phyloP scores from a whole-genome alignment of 495 filamentous ascomycete species.

The Arthonia radiata region DNA sequence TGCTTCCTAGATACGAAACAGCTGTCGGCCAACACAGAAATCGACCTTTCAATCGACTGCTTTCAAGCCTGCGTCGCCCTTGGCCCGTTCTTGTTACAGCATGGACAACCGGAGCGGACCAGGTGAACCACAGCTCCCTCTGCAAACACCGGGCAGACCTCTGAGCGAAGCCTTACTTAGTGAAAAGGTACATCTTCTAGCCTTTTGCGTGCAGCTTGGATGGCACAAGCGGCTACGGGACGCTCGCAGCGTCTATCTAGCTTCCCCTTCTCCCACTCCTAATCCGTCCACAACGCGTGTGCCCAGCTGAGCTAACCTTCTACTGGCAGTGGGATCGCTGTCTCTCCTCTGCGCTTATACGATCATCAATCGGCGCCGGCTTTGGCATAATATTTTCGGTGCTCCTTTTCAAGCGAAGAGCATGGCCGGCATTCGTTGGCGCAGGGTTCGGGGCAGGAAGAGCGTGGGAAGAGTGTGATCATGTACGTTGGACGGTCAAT shows the following conservation, averaged over 20 bases:
- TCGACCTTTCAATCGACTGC: not conserved
- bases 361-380: conserved; percentile 73
- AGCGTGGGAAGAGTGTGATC: conserved; percentile 82
- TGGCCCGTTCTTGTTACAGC: conserved; percentile 8
- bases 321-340: conserved; percentile 75
- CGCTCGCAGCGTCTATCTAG: conserved; percentile 3
- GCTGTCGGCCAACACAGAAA: not conserved
- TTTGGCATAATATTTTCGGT: conserved; percentile 98
- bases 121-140: conserved; percentile 24
- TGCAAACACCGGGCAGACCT: conserved; percentile 36
- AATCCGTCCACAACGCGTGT: not conserved
- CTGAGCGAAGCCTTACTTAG: conserved; percentile 86
- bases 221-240: conserved; percentile 5
- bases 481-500: conserved; percentile 7
- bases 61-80: conserved; percentile 9
- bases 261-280: not conserved
- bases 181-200: conserved; percentile 50
- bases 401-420: conserved; percentile 85
- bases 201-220: conserved; percentile 2
- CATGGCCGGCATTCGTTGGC: conserved; percentile 84
- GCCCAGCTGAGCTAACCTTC: not conserved
- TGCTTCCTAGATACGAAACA: not conserved
- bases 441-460: conserved; percentile 85
- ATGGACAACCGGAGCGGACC: conserved; percentile 5
- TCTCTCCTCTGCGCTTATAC: conserved; percentile 86